A percentile compares a stretch with the other conserved stretches of the same genome.
Evolutionary conservation across 306 rosid genomes (phyloP).

Genomic region (Castanospermum australe): DNA sequence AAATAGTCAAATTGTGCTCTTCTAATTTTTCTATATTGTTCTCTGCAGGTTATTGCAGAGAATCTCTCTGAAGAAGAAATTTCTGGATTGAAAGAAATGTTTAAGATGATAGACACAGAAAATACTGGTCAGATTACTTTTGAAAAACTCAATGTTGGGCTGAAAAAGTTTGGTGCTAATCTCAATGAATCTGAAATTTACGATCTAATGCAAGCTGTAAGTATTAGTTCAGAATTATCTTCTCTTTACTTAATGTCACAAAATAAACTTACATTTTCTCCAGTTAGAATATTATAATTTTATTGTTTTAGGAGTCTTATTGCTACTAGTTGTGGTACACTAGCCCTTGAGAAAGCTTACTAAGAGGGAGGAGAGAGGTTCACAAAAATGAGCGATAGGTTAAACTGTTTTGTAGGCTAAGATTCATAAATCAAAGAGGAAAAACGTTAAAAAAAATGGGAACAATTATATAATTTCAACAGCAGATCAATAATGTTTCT

Average conservation of each 20-base stretch:
- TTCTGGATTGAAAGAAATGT: constrained; percentile 55
- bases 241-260: background rate
- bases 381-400: too few relatives aligned
- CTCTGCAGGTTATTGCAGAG: constrained; percentile 66
- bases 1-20: background rate
- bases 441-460: too few relatives aligned
- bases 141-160: constrained; percentile 70
- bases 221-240: constrained; percentile 30
- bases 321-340: background rate
- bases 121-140: constrained; percentile 65
- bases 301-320: background rate
- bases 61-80: constrained; percentile 78
- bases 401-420: too few relatives aligned
- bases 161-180: constrained; percentile 63
- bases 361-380: too few relatives aligned
- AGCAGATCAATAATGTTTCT: too few relatives aligned
- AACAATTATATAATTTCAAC: too few relatives aligned
- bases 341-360: background rate
- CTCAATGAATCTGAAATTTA: constrained; percentile 65
- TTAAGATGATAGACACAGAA: constrained; percentile 49
- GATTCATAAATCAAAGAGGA: too few relatives aligned
- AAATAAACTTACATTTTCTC: background rate
- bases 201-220: constrained; percentile 74
- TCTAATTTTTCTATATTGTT: background rate
- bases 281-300: background rate